Conservation (phyloP, 129 eudicot genomes). For the Pseudognaphalium luteoalbum region DNA sequence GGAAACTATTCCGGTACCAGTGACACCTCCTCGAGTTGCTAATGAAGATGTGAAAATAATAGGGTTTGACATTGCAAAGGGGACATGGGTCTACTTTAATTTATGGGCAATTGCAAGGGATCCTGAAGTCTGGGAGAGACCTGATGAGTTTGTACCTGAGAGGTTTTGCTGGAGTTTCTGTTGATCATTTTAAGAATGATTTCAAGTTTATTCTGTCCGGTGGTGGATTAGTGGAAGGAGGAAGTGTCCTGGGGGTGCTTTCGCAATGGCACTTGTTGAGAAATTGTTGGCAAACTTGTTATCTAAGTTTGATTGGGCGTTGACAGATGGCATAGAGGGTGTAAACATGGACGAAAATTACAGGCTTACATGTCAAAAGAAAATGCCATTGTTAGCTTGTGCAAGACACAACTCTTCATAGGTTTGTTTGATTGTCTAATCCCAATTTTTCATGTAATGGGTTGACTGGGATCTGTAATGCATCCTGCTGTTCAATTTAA, state of each 20-base stretch:
- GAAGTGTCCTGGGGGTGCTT: slow-evolving; percentile 48
- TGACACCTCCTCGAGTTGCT: slow-evolving; percentile 34
- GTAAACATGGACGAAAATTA: slow-evolving; percentile 43
- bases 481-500: not conserved
- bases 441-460: too few relatives aligned
- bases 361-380: slow-evolving; percentile 33
- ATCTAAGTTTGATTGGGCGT: slow-evolving; percentile 41
- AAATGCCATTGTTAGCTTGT: slow-evolving; percentile 27
- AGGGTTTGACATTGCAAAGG: slow-evolving; percentile 47
- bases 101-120: slow-evolving; percentile 53
- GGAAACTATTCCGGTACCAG: slow-evolving; percentile 48
- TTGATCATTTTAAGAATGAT: slow-evolving; percentile 38
- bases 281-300: slow-evolving; percentile 41
- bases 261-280: slow-evolving; percentile 38
- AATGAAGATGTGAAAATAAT: slow-evolving; percentile 33
- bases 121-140: slow-evolving; percentile 43
- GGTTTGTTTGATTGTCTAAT: not conserved
- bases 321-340: slow-evolving; percentile 38
- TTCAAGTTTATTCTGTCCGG: slow-evolving; percentile 49
- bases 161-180: slow-evolving; percentile 43
- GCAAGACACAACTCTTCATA: not conserved
- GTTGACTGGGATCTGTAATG: too few relatives aligned
- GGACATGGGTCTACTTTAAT: slow-evolving; percentile 42
- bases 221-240: slow-evolving; percentile 61
- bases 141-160: slow-evolving; percentile 45